Base-by-base conservation (phyloP, 257 asterid species). In the Lantana camara region DNA sequence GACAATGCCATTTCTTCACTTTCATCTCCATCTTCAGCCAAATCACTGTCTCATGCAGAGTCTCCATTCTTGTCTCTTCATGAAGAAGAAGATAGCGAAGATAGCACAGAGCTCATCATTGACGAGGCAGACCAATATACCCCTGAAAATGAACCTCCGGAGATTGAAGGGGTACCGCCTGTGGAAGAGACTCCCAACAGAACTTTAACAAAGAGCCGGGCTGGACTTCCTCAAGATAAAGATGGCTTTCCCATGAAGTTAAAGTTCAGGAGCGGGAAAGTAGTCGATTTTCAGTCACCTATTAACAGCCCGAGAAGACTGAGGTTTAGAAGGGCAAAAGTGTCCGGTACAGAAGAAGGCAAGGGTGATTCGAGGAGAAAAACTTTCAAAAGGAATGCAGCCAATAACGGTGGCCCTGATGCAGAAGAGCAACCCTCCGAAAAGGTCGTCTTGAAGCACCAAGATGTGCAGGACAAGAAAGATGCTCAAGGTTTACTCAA, bases 401-500 rank as follows among this genome's bases (percentile, higher is more conserved):
- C n/a, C 59, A 78, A 61, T 34, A 69, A 53, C 48, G 79, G 56
- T 41, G 60, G 32, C 32, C 32, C 62, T 1, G 55, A 53, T 17
- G 64, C 62, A 54, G 59, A 53, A 13, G 75, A 63, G 46, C 56
- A 22, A 41, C 40, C 60, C 13, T 57, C 86, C 9, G 77, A 74
- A 41, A 81, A 77, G 68, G 79, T 91, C 6, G 76, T 78, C 22
- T 70, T 91, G 70, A 81, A 90, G 83, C 95, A 85, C 69, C 93
- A 80, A 76, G 86, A 78, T 67, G 56, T 74, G 64, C 82, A 76
- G 72, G 91, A 59, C 17, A 88, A 84, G 85, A 91, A 83, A 77
- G 91, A 85, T 65, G 86, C 81, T 44, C 95, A 81, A 77, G 90
- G 88, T 44, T 71, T 88, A 44, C 59, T 86, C 52, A 91, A 91